Evolutionary conservation across 164 flowering plant genomes (phyloP), one percentile per base, ranked within the genome.

Genomic region (Litsea cubeba): DNA sequence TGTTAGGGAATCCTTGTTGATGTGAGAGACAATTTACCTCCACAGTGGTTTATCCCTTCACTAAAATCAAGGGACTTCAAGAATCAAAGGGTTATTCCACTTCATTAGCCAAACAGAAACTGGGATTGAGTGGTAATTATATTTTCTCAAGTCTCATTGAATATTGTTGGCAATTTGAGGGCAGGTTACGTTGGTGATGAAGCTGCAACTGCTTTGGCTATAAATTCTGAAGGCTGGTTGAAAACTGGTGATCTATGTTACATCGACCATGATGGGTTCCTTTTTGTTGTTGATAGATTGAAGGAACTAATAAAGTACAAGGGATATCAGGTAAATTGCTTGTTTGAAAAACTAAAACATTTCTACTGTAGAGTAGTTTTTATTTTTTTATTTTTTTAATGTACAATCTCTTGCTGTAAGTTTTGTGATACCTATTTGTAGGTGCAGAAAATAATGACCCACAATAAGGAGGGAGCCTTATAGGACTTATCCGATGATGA

Each of bases 221-320:
- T 88, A 60, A 78, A 46, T 26, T 17, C 73, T 3, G 89, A 83
- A 8, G 92, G 89, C 18, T 90, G 94, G 94, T 71, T 88, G 74
- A 90, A 72, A 70, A 88, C 90, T 0, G 94, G 94, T 4, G 90
- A 90, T 70, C 81, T 90, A 5, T 88, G 94, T 72, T 87, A 85
- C 64, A 76, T 90, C 12, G 88, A 90, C 65, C 51, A 77, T 6
- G 88, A 87, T 3, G 94, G 92, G 8, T 85, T 72, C 70, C 71
- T 90, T 15, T 87, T 71, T 67, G 79, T 90, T 25, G 87, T 87
- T 2, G 90, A 88, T 72, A 79, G 91, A 79, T 62, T 90, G 8
- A 90, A 90, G 72, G 94, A 90, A 54, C 64, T 90, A 17, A 90
- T 90, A 68, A 90, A 90, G 70, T 88, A 84, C 82, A 90, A 87